Evolutionary conservation across 164 flowering plant species (phyloP).

Genomic region (Kalanchoe fedtschenkoi): DNA sequence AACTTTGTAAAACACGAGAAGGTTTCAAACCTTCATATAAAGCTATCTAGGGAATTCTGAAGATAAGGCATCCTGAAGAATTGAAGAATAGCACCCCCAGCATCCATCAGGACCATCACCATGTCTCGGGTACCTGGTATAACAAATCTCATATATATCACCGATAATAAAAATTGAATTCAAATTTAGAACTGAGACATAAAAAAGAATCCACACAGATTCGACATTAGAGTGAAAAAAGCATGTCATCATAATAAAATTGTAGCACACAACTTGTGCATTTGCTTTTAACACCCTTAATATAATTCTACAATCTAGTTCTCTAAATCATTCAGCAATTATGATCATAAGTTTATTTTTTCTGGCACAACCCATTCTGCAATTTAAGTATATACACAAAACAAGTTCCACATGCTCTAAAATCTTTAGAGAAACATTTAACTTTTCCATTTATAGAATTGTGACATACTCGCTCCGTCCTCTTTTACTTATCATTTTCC

Average conservation of each 20-base stretch:
- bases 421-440: neutral
- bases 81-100: conserved; percentile 83
- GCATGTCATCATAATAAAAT: too few relatives aligned
- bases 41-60: conserved; percentile 97
- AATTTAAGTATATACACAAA: neutral
- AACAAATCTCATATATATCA: neutral
- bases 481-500: too few relatives aligned
- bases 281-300: too few relatives aligned
- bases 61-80: conserved; percentile 63
- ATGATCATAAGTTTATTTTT: neutral
- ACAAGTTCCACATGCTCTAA: neutral
- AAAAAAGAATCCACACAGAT: too few relatives aligned
- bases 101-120: conserved; percentile 99
- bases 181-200: neutral
- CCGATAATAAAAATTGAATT: neutral
- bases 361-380: neutral
- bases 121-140: conserved; percentile 86
- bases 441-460: neutral
- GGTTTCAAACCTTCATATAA: conserved; percentile 52
- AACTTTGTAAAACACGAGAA: neutral
- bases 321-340: neutral
- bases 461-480: too few relatives aligned
- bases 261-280: too few relatives aligned
- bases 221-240: too few relatives aligned
- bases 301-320: neutral